These are phyloP conservation scores for Schizopora paradoxa DNA, from an alignment of 1,284 basidiomycete genomes.

Conservation along the genomic window DNA sequence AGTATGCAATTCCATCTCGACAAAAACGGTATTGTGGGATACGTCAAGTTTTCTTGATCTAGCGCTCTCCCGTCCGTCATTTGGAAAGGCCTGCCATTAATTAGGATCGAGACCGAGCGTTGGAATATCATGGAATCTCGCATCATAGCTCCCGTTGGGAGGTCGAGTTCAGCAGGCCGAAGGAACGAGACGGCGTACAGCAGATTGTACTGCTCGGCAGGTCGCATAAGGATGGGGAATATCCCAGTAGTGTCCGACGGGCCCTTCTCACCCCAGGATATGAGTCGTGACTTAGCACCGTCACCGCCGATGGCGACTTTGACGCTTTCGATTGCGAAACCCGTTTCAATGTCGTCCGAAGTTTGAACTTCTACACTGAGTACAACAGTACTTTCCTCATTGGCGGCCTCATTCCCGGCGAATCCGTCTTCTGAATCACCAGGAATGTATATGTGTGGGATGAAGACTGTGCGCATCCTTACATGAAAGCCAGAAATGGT, in stretches of 20 bases:
- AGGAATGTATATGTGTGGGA: slow-evolving; percentile 69
- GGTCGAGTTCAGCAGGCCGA: slow-evolving; percentile 43
- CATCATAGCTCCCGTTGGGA: slow-evolving; percentile 18
- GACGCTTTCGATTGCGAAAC: slow-evolving; percentile 69
- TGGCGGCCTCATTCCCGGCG: slow-evolving; percentile 56
- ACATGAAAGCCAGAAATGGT: slow-evolving; percentile 80
- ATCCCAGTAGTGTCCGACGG: slow-evolving; percentile 36
- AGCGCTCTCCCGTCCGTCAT: slow-evolving; percentile 12
- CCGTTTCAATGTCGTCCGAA: slow-evolving; percentile 52
- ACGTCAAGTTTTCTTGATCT: slow-evolving; percentile 28
- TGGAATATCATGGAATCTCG: slow-evolving; percentile 43
- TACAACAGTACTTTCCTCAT: slow-evolving; percentile 77
- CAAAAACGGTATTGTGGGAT: slow-evolving; percentile 68
- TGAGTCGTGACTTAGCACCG: slow-evolving; percentile 62
- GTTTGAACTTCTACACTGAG: slow-evolving; percentile 85
- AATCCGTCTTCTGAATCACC: slow-evolving; percentile 32
- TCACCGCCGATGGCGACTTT: slow-evolving; percentile 72
- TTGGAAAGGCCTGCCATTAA: slow-evolving; percentile 63
- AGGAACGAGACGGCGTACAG: slow-evolving; percentile 80
- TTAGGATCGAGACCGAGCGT: slow-evolving; percentile 72
- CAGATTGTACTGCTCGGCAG: slow-evolving; percentile 79
- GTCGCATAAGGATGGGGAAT: slow-evolving; percentile 67
- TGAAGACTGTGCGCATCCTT: slow-evolving; percentile 83
- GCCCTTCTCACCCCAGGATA: slow-evolving; percentile 58
- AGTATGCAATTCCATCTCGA: slow-evolving; percentile 86